Percentiles rank a stretch among this genome's conserved stretches.
phyloP scores from a whole-genome alignment of 2,329 filamentous ascomycete genomes.

The Monilinia polystroma region DNA sequence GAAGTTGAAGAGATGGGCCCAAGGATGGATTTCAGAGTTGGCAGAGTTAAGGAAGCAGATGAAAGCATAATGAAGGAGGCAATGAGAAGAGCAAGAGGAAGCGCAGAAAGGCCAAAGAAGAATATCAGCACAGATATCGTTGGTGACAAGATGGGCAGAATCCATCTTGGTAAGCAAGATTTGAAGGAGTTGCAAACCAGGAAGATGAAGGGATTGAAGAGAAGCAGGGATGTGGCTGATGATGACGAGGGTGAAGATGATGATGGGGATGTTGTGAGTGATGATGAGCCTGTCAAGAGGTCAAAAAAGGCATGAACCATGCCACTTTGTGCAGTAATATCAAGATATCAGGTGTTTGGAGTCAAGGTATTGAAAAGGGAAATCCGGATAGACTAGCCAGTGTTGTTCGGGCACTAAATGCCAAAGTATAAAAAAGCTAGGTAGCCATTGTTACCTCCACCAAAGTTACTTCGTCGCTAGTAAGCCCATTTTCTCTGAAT shows the following conservation, averaged over 20 bases:
- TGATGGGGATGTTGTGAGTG: conserved; percentile 47
- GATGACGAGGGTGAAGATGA: conserved; percentile 52
- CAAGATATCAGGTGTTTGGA: conserved; percentile 31
- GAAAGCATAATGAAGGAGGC: conserved; percentile 81
- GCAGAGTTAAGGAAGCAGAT: conserved; percentile 77
- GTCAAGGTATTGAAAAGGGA: conserved; percentile 24
- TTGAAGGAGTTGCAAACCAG: conserved; percentile 83
- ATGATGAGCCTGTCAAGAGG: conserved; percentile 39
- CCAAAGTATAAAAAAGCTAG: background rate
- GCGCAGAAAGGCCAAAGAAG: conserved; percentile 85
- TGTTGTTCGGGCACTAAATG: conserved; percentile 12
- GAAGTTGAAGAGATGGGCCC: conserved; percentile 96
- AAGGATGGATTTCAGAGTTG: conserved; percentile 85
- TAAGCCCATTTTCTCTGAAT: background rate
- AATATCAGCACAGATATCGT: conserved; percentile 89
- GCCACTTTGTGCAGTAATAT: conserved; percentile 25
- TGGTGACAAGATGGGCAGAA: conserved; percentile 93
- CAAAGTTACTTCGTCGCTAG: background rate
- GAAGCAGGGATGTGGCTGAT: conserved; percentile 63
- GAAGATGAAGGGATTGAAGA: conserved; percentile 99
- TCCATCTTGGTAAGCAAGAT: conserved; percentile 90
- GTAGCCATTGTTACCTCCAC: conserved; percentile 8
- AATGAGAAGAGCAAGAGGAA: conserved; percentile 77
- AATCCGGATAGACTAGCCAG: background rate
- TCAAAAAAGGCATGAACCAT: conserved; percentile 32